Evolutionary conservation across 192 early-diverging fungal genomes (phyloP).

Genomic region (Gonapodya sp.): DNA sequence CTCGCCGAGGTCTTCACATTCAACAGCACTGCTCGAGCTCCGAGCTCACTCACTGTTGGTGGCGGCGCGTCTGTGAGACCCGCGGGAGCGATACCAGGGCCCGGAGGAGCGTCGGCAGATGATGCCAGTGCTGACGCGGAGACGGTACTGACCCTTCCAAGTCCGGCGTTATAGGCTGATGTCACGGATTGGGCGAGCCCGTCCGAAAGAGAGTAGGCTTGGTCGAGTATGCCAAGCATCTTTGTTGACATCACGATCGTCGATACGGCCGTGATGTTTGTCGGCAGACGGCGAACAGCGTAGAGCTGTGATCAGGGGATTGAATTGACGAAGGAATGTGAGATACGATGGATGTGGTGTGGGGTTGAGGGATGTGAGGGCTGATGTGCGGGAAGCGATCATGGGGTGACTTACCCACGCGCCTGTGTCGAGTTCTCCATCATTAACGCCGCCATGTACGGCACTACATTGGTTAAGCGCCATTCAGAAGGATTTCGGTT

Average conservation of each 20-base stretch:
- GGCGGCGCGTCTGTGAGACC: neutral
- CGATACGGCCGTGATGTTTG: constrained; percentile 3
- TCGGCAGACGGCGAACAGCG: constrained; percentile 13
- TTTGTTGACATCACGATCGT: constrained; percentile 12
- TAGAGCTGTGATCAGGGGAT: constrained; percentile 7
- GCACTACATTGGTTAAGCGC: too few species aligned
- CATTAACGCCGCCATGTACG: neutral
- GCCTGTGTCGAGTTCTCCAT: neutral
- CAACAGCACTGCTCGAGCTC: neutral
- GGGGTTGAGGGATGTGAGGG: too few species aligned
- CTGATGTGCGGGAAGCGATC: too few species aligned
- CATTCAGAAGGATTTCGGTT: too few species aligned
- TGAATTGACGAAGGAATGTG: too few species aligned
- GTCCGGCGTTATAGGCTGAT: too few species aligned
- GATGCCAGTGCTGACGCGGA: too few species aligned
- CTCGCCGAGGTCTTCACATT: neutral
- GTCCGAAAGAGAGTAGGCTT: neutral
- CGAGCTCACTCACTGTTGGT: too few species aligned
- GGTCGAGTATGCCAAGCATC: constrained; percentile 2
- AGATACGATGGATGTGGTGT: too few species aligned
- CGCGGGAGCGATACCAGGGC: neutral
- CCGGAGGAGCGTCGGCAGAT: neutral
- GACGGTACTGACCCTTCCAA: too few species aligned
- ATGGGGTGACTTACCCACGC: neutral
- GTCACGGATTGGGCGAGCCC: neutral